Conservation (phyloP, 2,329 filamentous ascomycete species). For the Colletotrichum tanaceti region DNA sequence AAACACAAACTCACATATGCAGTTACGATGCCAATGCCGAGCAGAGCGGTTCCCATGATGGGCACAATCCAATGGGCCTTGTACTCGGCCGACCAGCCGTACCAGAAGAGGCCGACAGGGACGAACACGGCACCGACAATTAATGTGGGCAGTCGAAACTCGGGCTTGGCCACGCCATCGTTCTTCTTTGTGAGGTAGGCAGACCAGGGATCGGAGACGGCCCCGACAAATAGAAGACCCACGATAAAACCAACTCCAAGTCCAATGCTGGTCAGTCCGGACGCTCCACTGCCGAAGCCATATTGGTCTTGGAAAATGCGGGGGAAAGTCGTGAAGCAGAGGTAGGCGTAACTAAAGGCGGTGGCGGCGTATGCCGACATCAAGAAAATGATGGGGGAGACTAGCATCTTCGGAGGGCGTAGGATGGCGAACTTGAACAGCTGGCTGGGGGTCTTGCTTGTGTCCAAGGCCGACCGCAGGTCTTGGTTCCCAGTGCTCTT, state of each 20-base stretch:
- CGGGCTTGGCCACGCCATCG: constrained; percentile 40
- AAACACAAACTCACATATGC: constrained; percentile 16
- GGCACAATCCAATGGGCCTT: constrained; percentile 68
- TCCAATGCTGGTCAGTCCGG: constrained; percentile 62
- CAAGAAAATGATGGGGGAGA: constrained; percentile 65
- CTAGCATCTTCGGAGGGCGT: constrained; percentile 61
- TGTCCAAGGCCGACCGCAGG: constrained; percentile 37
- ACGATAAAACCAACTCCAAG: constrained; percentile 51
- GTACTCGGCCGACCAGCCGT: constrained; percentile 67
- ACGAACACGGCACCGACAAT: constrained; percentile 40
- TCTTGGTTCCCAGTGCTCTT: constrained; percentile 50
- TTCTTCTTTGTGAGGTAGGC: constrained; percentile 33
- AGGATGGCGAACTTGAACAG: constrained; percentile 52
- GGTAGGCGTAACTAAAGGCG: constrained; percentile 52
- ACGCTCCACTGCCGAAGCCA: constrained; percentile 45
- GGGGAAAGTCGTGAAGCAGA: constrained; percentile 56
- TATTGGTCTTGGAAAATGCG: constrained; percentile 52
- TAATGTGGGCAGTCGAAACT: constrained; percentile 43
- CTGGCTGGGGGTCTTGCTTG: constrained; percentile 41
- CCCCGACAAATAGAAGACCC: constrained; percentile 29
- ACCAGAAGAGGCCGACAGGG: constrained; percentile 64
- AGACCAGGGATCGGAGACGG: constrained; percentile 37
- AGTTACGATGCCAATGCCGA: constrained; percentile 56
- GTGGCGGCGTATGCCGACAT: constrained; percentile 52
- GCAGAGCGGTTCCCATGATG: constrained; percentile 65